Percentiles rank a stretch among this genome's conserved stretches.
These are phyloP conservation scores for Bryoerythrophyllum caledonicum DNA, from an alignment of 225 moss, liverwort and hornwort species.

Conservation along the genomic window DNA sequence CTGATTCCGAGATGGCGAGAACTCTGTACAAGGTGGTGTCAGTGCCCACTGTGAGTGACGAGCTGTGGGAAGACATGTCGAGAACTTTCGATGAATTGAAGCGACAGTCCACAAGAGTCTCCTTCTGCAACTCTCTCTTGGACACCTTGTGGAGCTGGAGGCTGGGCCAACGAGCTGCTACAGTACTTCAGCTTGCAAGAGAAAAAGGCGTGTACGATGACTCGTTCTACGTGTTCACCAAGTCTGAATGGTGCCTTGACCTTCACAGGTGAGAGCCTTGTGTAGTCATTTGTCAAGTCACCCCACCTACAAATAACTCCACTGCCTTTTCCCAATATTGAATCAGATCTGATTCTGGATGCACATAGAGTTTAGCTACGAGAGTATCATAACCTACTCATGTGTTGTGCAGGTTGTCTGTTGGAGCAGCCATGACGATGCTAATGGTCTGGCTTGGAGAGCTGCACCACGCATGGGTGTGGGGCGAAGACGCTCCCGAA, in stretches of 20 bases:
- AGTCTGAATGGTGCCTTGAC: slow-evolving; percentile 80
- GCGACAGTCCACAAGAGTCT: slow-evolving; percentile 48
- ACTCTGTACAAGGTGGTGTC: slow-evolving; percentile 54
- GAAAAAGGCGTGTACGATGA: slow-evolving; percentile 61
- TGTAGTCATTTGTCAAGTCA: neutral
- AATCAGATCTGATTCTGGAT: no score
- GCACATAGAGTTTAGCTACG: no score
- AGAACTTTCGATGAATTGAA: slow-evolving; percentile 43
- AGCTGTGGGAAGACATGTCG: slow-evolving; percentile 42
- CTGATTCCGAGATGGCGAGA: slow-evolving; percentile 58
- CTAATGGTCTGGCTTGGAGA: slow-evolving; percentile 72
- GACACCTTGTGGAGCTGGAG: slow-evolving; percentile 77
- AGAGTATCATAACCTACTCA: neutral
- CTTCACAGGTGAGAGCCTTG: slow-evolving; percentile 62
- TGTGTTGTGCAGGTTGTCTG: slow-evolving; percentile 55
- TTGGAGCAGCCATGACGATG: slow-evolving; percentile 76
- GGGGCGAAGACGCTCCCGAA: slow-evolving; percentile 83
- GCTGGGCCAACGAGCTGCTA: slow-evolving; percentile 64
- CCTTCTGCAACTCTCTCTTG: slow-evolving; percentile 82
- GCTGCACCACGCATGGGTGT: slow-evolving; percentile 73
- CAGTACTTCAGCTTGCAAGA: slow-evolving; percentile 56
- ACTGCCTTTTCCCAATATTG: no score
- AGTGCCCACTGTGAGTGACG: slow-evolving; percentile 27
- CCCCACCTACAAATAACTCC: no score
- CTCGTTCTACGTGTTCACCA: slow-evolving; percentile 41